Percentiles rank a stretch among this genome's conserved stretches.
These are phyloP conservation scores for Castanea sativa DNA, from an alignment of 306 rosid species.

Conservation along the genomic window DNA sequence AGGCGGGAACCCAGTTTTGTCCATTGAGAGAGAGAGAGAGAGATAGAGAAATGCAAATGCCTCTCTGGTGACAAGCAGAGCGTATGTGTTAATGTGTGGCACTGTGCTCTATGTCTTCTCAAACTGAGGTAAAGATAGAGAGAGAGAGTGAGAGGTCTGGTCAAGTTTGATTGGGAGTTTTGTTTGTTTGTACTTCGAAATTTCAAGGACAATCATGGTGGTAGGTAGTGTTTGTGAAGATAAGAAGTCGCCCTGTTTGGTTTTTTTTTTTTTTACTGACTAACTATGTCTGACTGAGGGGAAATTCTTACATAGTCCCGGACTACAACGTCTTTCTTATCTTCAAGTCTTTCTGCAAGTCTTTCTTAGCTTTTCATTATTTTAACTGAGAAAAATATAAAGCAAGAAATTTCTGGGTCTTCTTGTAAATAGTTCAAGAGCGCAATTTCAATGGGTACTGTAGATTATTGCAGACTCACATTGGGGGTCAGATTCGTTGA, in stretches of 20 bases:
- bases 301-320: no score
- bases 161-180: not conserved
- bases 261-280: slow-evolving; percentile 6
- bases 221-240: slow-evolving; percentile 9
- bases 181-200: not conserved
- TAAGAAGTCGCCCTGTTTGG: slow-evolving; percentile 12
- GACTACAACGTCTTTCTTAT: no score
- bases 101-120: no score
- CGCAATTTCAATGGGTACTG: not conserved
- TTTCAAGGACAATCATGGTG: not conserved
- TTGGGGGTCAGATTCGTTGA: slow-evolving; percentile 31
- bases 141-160: not conserved
- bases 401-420: slow-evolving; percentile 25
- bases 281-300: not conserved
- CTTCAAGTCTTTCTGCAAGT: not conserved
- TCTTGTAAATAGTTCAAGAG: not conserved
- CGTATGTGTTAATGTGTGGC: not conserved
- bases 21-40: slow-evolving; percentile 34
- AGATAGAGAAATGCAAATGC: not conserved
- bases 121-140: not conserved
- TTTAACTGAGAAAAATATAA: not conserved
- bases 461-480: slow-evolving; percentile 19
- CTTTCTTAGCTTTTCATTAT: not conserved
- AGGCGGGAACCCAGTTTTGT: slow-evolving; percentile 92
- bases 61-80: not conserved